phyloP scores from a whole-genome alignment of 2,329 filamentous ascomycete genomes.

The Colletotrichum sp. region DNA sequence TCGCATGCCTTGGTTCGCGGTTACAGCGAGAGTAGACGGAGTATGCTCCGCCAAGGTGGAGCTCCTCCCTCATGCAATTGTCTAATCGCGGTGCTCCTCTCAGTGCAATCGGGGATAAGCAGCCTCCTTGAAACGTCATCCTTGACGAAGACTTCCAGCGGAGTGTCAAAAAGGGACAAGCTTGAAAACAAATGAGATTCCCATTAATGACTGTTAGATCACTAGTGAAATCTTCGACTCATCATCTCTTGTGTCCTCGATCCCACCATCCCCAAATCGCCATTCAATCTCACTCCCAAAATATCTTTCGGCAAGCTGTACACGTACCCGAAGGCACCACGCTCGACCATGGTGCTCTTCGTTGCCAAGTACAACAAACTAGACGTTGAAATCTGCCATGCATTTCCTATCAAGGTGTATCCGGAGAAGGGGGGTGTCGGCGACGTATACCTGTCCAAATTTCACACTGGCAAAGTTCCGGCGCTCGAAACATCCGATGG shows the following conservation, averaged over 20 bases:
- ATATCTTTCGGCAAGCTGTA: conserved; percentile 5
- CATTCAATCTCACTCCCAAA: neutral
- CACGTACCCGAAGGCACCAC: neutral
- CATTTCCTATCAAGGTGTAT: neutral
- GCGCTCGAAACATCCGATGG: neutral
- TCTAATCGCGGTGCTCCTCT: neutral
- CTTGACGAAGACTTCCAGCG: neutral
- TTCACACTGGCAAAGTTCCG: neutral
- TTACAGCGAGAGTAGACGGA: neutral
- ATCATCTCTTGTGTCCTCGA: neutral
- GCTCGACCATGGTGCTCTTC: neutral
- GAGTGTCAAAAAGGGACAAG: neutral
- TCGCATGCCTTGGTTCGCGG: neutral
- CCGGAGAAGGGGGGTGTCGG: neutral
- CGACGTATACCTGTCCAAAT: neutral
- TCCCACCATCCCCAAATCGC: neutral
- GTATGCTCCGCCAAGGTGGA: neutral
- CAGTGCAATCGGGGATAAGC: neutral
- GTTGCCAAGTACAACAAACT: neutral
- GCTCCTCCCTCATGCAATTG: neutral
- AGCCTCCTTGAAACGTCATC: neutral
- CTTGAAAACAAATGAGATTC: neutral
- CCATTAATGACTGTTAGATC: neutral
- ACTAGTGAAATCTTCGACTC: neutral
- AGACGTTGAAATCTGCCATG: neutral